Evolutionary conservation across 1,139 yeast genomes (phyloP).

Genomic region (Hyphopichia buzzinii): DNA sequence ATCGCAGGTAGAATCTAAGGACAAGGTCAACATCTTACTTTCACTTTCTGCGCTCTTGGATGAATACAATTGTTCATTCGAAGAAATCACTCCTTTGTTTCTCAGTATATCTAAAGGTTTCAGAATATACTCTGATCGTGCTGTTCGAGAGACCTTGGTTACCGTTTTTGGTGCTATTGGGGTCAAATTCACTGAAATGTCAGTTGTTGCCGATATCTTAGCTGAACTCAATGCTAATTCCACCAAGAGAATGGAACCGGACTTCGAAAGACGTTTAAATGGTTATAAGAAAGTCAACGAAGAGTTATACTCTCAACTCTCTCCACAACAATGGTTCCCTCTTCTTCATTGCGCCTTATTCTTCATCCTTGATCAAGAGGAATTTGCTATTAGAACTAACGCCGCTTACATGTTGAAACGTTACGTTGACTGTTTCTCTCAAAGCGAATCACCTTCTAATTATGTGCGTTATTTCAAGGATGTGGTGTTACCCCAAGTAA

Average conservation of each 20-base stretch:
- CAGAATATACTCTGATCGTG: slow-evolving; percentile 54
- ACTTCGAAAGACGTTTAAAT: slow-evolving; percentile 69
- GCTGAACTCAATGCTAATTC: slow-evolving; percentile 71
- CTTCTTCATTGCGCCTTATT: slow-evolving; percentile 65
- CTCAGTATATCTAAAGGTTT: slow-evolving; percentile 58
- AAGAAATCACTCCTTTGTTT: slow-evolving; percentile 55
- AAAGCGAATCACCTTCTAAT: slow-evolving; percentile 29
- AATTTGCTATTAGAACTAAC: slow-evolving; percentile 76
- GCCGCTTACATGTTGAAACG: slow-evolving; percentile 66
- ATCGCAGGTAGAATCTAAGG: slow-evolving; percentile 50
- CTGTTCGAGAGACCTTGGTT: slow-evolving; percentile 61
- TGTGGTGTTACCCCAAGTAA: slow-evolving; percentile 62
- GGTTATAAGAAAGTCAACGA: slow-evolving; percentile 72
- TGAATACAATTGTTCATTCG: slow-evolving; percentile 52
- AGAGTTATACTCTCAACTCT: slow-evolving; percentile 37
- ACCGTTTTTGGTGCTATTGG: slow-evolving; percentile 62
- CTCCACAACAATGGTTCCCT: slow-evolving; percentile 76
- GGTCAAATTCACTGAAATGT: slow-evolving; percentile 41
- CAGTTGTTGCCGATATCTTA: slow-evolving; percentile 49
- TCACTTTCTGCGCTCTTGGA: slow-evolving; percentile 56
- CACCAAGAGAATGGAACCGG: slow-evolving; percentile 63
- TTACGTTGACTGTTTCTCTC: slow-evolving; percentile 60
- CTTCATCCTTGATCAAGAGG: slow-evolving; percentile 76
- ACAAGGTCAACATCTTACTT: slow-evolving; percentile 58
- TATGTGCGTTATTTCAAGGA: slow-evolving; percentile 50